phyloP scores from a whole-genome alignment of 257 asterid genomes.

The Thymus mandschuricus region DNA sequence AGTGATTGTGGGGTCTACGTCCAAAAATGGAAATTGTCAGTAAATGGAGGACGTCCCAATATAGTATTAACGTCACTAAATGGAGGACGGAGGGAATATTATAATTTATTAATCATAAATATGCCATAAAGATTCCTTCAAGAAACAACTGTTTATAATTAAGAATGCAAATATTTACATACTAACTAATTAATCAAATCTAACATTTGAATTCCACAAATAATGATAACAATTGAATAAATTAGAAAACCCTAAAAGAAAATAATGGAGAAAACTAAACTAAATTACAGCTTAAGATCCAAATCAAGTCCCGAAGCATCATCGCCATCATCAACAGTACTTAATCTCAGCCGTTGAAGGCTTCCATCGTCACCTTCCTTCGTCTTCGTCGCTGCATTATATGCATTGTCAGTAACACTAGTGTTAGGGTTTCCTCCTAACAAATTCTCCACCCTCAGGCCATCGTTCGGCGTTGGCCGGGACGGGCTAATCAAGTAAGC shows the following conservation, averaged over 20 bases:
- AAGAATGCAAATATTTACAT: too few relatives aligned
- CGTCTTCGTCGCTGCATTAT: constrained; percentile 11
- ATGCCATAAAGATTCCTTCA: too few relatives aligned
- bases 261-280: neutral
- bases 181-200: too few relatives aligned
- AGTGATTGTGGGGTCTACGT: too few relatives aligned
- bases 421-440: constrained; percentile 35
- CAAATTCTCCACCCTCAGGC: constrained; percentile 29
- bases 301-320: constrained; percentile 53
- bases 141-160: too few relatives aligned
- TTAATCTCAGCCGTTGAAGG: constrained; percentile 27
- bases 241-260: neutral
- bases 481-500: constrained; percentile 35
- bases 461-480: constrained; percentile 29
- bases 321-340: constrained; percentile 1
- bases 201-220: neutral
- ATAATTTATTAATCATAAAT: too few relatives aligned
- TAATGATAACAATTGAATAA: neutral
- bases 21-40: too few relatives aligned
- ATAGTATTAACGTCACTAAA: too few relatives aligned
- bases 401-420: neutral
- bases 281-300: constrained; percentile 49
- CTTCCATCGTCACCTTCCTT: constrained; percentile 14
- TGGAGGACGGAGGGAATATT: too few relatives aligned
- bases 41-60: too few relatives aligned